Percentiles rank a stretch among this genome's conserved stretches.
These are phyloP conservation scores for Heliosperma pusillum DNA, from an alignment of 148 eudicot species.

Conservation along the genomic window DNA sequence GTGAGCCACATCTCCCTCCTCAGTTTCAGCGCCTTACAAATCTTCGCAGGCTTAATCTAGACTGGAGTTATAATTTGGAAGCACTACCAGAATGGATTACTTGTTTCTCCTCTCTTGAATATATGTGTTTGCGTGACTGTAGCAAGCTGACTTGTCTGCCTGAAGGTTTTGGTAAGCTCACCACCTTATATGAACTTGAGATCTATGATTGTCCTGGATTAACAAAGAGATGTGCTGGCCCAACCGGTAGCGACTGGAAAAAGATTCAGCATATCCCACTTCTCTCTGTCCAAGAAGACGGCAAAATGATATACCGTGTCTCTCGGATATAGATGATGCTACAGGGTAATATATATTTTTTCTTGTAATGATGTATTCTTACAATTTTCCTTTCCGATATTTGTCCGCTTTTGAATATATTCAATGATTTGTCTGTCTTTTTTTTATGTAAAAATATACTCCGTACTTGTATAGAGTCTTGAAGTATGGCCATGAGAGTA, in stretches of 20 bases:
- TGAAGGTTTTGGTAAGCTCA: conserved; percentile 19
- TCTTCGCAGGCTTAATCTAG: conserved; percentile 6
- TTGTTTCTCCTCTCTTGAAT: conserved; percentile 13
- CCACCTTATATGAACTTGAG: not conserved
- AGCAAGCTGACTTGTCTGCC: conserved; percentile 23
- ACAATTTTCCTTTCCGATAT: no score
- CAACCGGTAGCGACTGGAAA: conserved; percentile 18
- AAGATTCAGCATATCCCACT: conserved; percentile 22
- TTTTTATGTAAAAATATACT: no score
- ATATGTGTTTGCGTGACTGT: not conserved
- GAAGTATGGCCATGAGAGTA: no score
- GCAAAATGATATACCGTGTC: no score
- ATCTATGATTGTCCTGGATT: not conserved
- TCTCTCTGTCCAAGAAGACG: not conserved
- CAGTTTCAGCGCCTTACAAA: conserved; percentile 13
- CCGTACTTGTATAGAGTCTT: no score
- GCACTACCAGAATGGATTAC: conserved; percentile 21
- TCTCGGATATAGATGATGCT: no score
- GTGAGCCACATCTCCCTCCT: conserved; percentile 13
- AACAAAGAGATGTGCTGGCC: conserved; percentile 13
- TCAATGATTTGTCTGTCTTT: no score
- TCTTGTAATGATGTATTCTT: no score
- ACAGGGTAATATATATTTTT: no score
- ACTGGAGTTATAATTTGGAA: not conserved
- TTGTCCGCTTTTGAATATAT: no score